phyloP scores from a whole-genome alignment of 2,329 filamentous ascomycete species.

The Ascochyta fabae region DNA sequence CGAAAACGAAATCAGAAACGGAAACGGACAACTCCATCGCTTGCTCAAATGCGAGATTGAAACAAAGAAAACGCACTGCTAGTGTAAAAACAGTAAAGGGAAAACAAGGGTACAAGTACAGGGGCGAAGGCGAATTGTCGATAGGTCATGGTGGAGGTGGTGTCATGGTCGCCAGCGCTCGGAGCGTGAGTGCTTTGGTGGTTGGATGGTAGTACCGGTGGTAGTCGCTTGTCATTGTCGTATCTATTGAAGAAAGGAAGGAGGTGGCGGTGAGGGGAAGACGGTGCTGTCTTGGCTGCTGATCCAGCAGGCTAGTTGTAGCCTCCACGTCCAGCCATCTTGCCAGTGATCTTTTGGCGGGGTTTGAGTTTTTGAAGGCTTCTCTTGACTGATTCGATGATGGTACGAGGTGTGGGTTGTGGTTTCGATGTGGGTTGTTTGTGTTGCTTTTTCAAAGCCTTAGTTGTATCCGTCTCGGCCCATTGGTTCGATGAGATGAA shows the following conservation, averaged over 20 bases:
- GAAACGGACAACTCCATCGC: slow-evolving; percentile 4
- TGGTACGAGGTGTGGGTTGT: neutral
- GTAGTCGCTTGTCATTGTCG: neutral
- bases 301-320: slow-evolving; percentile 35
- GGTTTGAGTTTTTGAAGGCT: slow-evolving; percentile 16
- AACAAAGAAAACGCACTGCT: slow-evolving; percentile 1
- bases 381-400: slow-evolving; percentile 22
- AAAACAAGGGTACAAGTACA: neutral
- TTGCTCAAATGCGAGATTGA: slow-evolving; percentile 24
- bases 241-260: neutral
- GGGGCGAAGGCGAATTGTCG: neutral
- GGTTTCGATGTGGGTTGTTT: slow-evolving; percentile 1
- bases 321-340: slow-evolving; percentile 43
- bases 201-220: neutral
- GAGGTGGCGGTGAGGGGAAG: neutral
- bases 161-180: slow-evolving; percentile 33
- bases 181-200: slow-evolving; percentile 17
- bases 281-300: neutral
- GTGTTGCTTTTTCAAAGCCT: slow-evolving; percentile 14
- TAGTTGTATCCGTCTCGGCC: slow-evolving; percentile 51
- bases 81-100: neutral
- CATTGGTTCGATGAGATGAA: slow-evolving; percentile 38
- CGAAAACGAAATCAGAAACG: neutral
- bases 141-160: neutral
- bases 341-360: slow-evolving; percentile 20